Base-by-base conservation (phyloP, 2,329 filamentous ascomycete species). In the Xylaria arbuscula region DNA sequence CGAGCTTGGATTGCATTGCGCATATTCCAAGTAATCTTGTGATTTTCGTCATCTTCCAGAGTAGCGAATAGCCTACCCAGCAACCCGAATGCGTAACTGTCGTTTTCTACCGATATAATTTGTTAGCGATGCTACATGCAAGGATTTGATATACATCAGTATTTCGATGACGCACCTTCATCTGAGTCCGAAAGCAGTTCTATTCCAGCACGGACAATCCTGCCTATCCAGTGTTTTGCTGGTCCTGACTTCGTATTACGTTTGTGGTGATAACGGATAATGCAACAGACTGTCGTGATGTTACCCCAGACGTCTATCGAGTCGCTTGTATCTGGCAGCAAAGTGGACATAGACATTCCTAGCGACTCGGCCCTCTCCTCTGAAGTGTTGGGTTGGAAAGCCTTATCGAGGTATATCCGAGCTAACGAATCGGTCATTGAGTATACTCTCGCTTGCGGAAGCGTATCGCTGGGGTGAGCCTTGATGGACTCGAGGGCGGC, bases 151-250 rank as follows among this genome's bases (percentile, higher is more conserved):
- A n/a, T 9, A 9, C 22, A 19, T 24, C 5, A 22, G n/a, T 45
- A 15, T 54, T 58, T 17, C 19, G 17, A n/a, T 40, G 42, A 56
- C 63, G 17, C 7, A 71, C 69, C 69, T 13, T 73, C 69, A 55
- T 78, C 76, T 1, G 72, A 73, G 55, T 78, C 76, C 0, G 74
- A 76, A 15, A 78, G 72, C 9, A 77, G 72, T 51, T 77, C 76
- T 11, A 78, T 50, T n/a, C 72, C 67, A 7, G 74, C 65, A 1
- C 72, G 72, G 10, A 77, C 70, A 10, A 77, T 72, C 15, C 66
- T 64, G 19, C 62, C 64, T 1, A 69, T 68, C 72, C 75, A 77
- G 9, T 67, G 62, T 19, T 55, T 56, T 1, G 73, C 73, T 0
- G 70, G 22, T 24, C 66, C 63, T 2, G 73, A 73, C 2, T 67